Base-by-base conservation (phyloP, 257 asterid genomes). In the Echium plantagineum region DNA sequence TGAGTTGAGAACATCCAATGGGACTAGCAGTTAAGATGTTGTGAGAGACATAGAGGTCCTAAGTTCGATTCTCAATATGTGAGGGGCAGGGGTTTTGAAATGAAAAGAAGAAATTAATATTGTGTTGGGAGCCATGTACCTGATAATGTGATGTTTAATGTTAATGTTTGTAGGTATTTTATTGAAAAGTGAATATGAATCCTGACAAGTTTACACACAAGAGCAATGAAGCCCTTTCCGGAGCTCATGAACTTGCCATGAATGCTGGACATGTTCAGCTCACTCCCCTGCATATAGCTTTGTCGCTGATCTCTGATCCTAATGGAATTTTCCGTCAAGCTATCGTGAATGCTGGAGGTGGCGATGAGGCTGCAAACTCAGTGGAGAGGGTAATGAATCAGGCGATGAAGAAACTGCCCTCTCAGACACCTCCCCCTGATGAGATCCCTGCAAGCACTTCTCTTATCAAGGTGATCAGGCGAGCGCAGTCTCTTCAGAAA, bases 151-250 rank as follows among this genome's bases (percentile, higher is more conserved):
- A 42, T 42, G 10, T 7, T 57, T 48, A 4, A 12, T 51, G 19
- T 16, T 46, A 15, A 5, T 17, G 5, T 28, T 7, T 67, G 28
- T 63, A 62, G 68, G 68, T 28, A 21, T 32, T 53, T n/a, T 3
- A 6, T 16, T 8, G 12, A 13, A 0, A 20, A 38, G 3, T 16
- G 17, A 28, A 26, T 48, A 69, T 74, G 79, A 74, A 74, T 66
- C 79, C 79, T 24, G 79, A 74, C 28, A 74, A 69, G 49, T 74
- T 74, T 22, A 75, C 76, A 18, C 76, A 75, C 74, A 75, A 71
- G 80, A 75, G 76, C 1, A 70, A 75, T 58, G 80, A 75, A 70
- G 66, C 65, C 38, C 66, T 73, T 31, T 69, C 74, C 5, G 74
- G 69, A 63, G 69, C 74, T 30, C 74, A 69, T 58, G 74, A 73